Evolutionary conservation across 1,284 basidiomycete species (phyloP).

Genomic region (Takashimella tepidaria): DNA sequence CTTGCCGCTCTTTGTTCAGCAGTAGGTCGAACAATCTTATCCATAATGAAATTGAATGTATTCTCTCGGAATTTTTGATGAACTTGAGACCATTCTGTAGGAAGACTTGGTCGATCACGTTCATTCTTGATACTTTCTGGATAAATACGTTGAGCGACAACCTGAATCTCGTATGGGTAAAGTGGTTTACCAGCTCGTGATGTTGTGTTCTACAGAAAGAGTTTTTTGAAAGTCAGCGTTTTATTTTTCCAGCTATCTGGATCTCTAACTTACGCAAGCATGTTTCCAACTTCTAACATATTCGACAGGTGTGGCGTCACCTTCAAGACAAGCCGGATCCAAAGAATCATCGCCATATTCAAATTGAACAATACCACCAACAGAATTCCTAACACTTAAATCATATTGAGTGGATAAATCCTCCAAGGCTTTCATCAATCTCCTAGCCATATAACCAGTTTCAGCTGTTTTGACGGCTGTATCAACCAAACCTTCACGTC

Average conservation of each 20-base stretch:
- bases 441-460: conserved; percentile 98
- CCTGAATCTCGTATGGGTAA: conserved; percentile 80
- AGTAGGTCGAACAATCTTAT: conserved; percentile 64
- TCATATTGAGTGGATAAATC: conserved; percentile 97
- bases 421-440: conserved; percentile 98
- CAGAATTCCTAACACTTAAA: conserved; percentile 90
- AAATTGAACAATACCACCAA: conserved; percentile 97
- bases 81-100: conserved; percentile 51
- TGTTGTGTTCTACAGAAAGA: conserved; percentile 56
- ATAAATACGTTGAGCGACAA: conserved; percentile 60
- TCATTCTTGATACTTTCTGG: conserved; percentile 17
- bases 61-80: conserved; percentile 71
- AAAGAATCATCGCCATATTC: conserved; percentile 95
- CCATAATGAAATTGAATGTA: conserved; percentile 67
- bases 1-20: conserved; percentile 65
- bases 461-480: conserved; percentile 99
- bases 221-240: too few relatives aligned
- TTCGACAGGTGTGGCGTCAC: conserved; percentile 88
- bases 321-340: conserved; percentile 93
- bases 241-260: background rate
- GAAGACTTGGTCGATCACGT: conserved; percentile 19
- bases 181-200: conserved; percentile 60
- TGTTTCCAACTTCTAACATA: conserved; percentile 84
- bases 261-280: conserved; percentile 59
- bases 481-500: conserved; percentile 96